Conservation (phyloP, 305 asterid genomes). For the Fraxinus albicans region DNA sequence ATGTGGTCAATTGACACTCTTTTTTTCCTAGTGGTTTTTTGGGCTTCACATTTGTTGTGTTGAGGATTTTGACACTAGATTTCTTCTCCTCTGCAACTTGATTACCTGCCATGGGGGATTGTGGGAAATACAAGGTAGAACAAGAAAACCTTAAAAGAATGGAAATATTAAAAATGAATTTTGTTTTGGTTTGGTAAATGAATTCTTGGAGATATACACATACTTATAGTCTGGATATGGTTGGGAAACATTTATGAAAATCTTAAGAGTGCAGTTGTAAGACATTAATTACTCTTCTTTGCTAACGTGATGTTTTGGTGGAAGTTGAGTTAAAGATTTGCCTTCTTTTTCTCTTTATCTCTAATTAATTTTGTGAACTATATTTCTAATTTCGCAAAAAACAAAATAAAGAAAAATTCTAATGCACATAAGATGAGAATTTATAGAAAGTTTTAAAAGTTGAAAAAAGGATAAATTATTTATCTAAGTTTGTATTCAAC, state of each 20-base stretch:
- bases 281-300: slow-evolving; percentile 35
- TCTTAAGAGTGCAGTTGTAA: slow-evolving; percentile 34
- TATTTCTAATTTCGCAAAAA: background rate
- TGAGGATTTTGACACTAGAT: slow-evolving; percentile 41
- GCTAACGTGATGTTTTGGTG: slow-evolving; percentile 40
- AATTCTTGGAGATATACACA: slow-evolving; percentile 21
- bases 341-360: background rate
- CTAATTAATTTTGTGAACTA: background rate
- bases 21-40: slow-evolving; percentile 50
- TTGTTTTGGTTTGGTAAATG: background rate
- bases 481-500: too few species aligned
- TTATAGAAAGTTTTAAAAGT: too few species aligned
- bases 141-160: background rate
- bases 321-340: slow-evolving; percentile 33
- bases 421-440: too few species aligned
- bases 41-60: slow-evolving; percentile 55
- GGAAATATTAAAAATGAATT: background rate
- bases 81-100: slow-evolving; percentile 24
- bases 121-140: background rate
- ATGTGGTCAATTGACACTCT: slow-evolving; percentile 81
- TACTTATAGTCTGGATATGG: slow-evolving; percentile 36
- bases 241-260: slow-evolving; percentile 43
- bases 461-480: too few species aligned
- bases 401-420: background rate
- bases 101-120: slow-evolving; percentile 50